Conservation (phyloP, 306 rosid species). For the Fragaria nilgerrensis region DNA sequence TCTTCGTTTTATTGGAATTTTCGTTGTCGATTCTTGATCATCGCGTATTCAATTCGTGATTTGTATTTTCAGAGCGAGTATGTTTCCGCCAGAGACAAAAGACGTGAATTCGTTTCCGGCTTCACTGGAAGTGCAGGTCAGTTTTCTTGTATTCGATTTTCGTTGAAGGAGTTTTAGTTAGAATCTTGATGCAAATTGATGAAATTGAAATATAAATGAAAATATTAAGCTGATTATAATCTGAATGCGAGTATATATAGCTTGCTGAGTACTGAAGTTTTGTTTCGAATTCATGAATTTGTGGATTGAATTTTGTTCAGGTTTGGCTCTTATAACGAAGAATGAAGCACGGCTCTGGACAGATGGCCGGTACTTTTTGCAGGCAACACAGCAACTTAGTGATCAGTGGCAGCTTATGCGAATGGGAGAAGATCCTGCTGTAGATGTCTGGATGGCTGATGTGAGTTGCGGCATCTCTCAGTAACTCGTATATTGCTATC, state of each 20-base stretch:
- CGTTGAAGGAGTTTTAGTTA: neutral
- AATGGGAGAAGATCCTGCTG: constrained; percentile 85
- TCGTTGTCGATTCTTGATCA: neutral
- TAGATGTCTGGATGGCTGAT: constrained; percentile 89
- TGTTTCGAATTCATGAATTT: neutral
- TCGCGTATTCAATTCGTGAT: neutral
- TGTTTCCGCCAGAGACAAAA: constrained; percentile 81
- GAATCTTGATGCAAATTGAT: neutral
- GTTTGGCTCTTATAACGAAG: constrained; percentile 81
- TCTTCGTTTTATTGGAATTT: neutral
- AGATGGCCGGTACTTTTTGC: constrained; percentile 94
- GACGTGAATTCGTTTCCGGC: constrained; percentile 90
- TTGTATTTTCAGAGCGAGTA: constrained; percentile 81
- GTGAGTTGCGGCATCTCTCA: constrained; percentile 46
- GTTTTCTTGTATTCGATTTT: constrained; percentile 16
- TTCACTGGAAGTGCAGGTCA: constrained; percentile 96
- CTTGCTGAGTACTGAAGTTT: neutral
- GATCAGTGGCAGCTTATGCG: constrained; percentile 95
- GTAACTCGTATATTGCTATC: neutral
- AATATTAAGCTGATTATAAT: neutral
- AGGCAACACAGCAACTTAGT: constrained; percentile 80
- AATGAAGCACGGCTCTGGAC: constrained; percentile 87
- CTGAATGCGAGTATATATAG: neutral
- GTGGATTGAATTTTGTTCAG: constrained; percentile 38
- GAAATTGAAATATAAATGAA: neutral